These are phyloP conservation scores for Scenedesmus sp. DNA, from an alignment of 163 green algal species.

Conservation along the genomic window DNA sequence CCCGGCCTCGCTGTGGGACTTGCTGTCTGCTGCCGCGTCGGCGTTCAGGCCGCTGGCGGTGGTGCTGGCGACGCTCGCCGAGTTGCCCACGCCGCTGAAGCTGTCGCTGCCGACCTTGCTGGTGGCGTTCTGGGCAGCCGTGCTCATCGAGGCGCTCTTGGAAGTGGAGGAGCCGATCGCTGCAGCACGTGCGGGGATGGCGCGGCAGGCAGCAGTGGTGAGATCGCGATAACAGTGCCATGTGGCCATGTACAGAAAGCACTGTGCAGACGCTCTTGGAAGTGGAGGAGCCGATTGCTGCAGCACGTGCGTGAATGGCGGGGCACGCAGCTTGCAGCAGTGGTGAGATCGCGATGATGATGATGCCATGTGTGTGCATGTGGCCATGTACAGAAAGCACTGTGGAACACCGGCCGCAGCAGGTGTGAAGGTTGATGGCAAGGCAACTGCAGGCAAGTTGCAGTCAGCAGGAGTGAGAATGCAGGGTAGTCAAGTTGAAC, in stretches of 20 bases:
- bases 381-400: background rate
- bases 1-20: background rate
- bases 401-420: too few relatives aligned
- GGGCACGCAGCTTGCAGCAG: background rate
- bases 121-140: constrained; percentile 37
- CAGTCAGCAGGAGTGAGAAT: too few relatives aligned
- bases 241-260: background rate
- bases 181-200: background rate
- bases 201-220: background rate
- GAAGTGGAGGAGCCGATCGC: constrained; percentile 22
- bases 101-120: background rate
- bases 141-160: constrained; percentile 34
- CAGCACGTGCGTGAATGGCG: background rate
- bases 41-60: constrained; percentile 27
- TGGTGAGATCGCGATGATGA: too few relatives aligned
- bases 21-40: constrained; percentile 12
- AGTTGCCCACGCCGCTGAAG: constrained; percentile 32
- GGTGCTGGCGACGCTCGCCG: constrained; percentile 24
- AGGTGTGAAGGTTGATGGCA: background rate
- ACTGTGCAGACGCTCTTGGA: constrained; percentile 26
- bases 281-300: constrained; percentile 27
- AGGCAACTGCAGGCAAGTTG: too few relatives aligned
- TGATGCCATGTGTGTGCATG: background rate
- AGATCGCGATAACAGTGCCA: too few relatives aligned
- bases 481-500: too few relatives aligned